A percentile compares a stretch with the other conserved stretches of the same genome.
These are phyloP conservation scores for Fusarium dimerum DNA, from an alignment of 2,329 filamentous ascomycete genomes.

Conservation along the genomic window DNA sequence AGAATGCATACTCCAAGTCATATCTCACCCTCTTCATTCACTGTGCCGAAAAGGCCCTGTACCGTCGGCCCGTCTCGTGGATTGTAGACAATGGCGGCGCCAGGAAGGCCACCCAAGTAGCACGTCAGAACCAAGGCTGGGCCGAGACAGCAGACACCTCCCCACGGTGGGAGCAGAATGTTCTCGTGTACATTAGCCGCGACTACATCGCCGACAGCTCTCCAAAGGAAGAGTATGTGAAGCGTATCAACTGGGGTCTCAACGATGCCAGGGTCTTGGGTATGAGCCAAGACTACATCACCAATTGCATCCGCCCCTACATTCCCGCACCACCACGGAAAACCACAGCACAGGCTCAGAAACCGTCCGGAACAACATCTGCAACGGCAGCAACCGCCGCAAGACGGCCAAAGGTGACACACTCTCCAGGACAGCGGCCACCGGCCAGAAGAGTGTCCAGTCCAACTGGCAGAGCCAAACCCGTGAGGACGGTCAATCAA, in stretches of 20 bases:
- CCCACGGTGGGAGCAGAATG: constrained; percentile 31
- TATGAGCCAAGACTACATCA: constrained; percentile 37
- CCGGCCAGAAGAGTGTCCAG: neutral
- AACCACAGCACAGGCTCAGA: constrained; percentile 1
- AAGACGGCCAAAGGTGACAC: constrained; percentile 15
- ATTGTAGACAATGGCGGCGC: constrained; percentile 40
- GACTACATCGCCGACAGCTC: constrained; percentile 34
- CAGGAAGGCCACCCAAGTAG: constrained; percentile 25
- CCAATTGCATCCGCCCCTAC: constrained; percentile 39
- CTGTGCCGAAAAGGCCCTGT: constrained; percentile 34
- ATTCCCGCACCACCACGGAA: constrained; percentile 30
- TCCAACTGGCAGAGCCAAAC: neutral
- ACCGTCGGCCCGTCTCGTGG: constrained; percentile 39
- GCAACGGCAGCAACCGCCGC: constrained; percentile 1
- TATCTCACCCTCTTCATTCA: constrained; percentile 35
- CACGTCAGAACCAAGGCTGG: constrained; percentile 17
- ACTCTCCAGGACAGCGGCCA: constrained; percentile 11
- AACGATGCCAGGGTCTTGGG: constrained; percentile 38
- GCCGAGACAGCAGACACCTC: constrained; percentile 17
- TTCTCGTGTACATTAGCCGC: constrained; percentile 43
- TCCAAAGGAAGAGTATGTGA: constrained; percentile 42
- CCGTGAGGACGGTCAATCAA: neutral
- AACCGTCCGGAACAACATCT: constrained; percentile 3
- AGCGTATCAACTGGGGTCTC: constrained; percentile 41
- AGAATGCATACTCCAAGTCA: constrained; percentile 40